Percentiles rank a stretch among this genome's conserved stretches.
Conservation (phyloP, 805 yeast species). For the Pichia rugopelliculosa region DNA sequence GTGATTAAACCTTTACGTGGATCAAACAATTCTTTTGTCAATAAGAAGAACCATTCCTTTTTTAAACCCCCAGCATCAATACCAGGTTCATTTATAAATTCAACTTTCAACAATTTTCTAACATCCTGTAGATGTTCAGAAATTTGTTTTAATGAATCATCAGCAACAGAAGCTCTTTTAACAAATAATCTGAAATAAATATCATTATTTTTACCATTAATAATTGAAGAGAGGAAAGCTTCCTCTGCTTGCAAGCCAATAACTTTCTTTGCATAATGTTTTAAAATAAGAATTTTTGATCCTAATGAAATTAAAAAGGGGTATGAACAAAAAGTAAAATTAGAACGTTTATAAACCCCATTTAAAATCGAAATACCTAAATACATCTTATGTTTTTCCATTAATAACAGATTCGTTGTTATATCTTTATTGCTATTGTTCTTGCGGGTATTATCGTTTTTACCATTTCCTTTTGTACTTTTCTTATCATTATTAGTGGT, state of each 20-base stretch:
- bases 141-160: slow-evolving; percentile 66
- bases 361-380: slow-evolving; percentile 29
- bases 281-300: slow-evolving; percentile 70
- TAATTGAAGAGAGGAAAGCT: slow-evolving; percentile 68
- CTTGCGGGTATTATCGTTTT: no score
- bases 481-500: slow-evolving; percentile 39
- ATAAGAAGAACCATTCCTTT: slow-evolving; percentile 85
- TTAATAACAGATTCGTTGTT: slow-evolving; percentile 41
- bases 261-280: slow-evolving; percentile 68
- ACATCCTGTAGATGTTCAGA: slow-evolving; percentile 51
- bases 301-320: slow-evolving; percentile 82
- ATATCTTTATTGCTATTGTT: no score
- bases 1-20: slow-evolving; percentile 61
- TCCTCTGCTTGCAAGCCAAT: slow-evolving; percentile 88
- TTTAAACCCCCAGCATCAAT: slow-evolving; percentile 92
- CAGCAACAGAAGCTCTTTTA: slow-evolving; percentile 57
- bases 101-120: slow-evolving; percentile 68
- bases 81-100: slow-evolving; percentile 84
- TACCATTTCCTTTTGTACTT: no score
- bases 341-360: slow-evolving; percentile 19
- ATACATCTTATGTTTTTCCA: slow-evolving; percentile 22
- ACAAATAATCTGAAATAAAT: slow-evolving; percentile 64
- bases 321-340: slow-evolving; percentile 66
- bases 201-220: slow-evolving; percentile 51
- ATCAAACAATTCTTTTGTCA: slow-evolving; percentile 63